phyloP scores from a whole-genome alignment of 2,329 filamentous ascomycete species.

The Blastomyces gilchristii region DNA sequence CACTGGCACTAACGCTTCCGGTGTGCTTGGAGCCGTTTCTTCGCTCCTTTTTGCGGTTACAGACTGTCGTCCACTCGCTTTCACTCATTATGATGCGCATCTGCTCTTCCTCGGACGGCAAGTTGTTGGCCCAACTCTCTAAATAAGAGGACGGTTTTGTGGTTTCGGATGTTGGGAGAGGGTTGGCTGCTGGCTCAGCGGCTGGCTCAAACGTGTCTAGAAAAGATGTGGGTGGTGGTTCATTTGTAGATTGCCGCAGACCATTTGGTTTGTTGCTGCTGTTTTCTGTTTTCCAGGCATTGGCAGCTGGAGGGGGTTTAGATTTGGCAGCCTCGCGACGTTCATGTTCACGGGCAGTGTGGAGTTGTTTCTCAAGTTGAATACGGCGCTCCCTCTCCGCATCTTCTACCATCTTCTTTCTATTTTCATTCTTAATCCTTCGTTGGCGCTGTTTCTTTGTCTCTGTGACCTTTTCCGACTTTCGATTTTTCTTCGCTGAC shows the following conservation, averaged over 20 bases:
- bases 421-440: conserved; percentile 73
- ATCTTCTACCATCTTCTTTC: conserved; percentile 63
- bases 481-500: conserved; percentile 49
- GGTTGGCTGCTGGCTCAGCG: conserved; percentile 10
- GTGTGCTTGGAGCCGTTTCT: conserved; percentile 35
- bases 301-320: conserved; percentile 33
- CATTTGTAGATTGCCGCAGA: conserved; percentile 13
- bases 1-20: conserved; percentile 37
- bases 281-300: conserved; percentile 39
- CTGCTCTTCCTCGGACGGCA: conserved; percentile 53
- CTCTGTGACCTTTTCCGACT: conserved; percentile 58
- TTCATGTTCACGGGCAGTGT: conserved; percentile 69
- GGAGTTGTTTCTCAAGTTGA: conserved; percentile 71
- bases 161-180: conserved; percentile 7
- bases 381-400: conserved; percentile 68
- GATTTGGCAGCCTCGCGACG: conserved; percentile 58
- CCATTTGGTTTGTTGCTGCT: conserved; percentile 25
- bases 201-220: conserved; percentile 36
- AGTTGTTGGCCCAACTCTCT: conserved; percentile 37
- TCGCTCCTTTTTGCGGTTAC: conserved; percentile 48
- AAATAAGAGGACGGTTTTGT: conserved; percentile 14
- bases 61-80: conserved; percentile 52
- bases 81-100: conserved; percentile 42
- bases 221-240: conserved; percentile 22
- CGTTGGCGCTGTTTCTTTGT: conserved; percentile 96